Evolutionary conservation across 352 stramenopile genomes (phyloP).

Genomic region (Globisporangium recalcitrans): DNA sequence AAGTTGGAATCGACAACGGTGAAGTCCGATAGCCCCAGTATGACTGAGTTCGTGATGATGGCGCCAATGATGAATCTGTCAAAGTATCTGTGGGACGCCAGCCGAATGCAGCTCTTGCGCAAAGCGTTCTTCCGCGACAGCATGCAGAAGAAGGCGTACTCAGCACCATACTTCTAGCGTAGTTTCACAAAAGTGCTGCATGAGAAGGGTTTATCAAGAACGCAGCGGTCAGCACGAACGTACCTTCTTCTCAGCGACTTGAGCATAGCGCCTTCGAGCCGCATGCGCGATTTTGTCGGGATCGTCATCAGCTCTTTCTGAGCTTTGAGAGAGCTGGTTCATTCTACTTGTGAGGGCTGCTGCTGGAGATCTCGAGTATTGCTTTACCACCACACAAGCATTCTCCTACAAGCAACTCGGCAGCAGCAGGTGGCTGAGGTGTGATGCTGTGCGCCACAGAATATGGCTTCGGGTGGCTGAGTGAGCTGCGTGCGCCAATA

Average conservation of each 20-base stretch:
- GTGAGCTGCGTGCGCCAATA: background rate
- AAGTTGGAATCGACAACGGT: slow-evolving; percentile 55
- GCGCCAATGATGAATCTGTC: slow-evolving; percentile 83
- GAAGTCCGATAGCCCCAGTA: slow-evolving; percentile 85
- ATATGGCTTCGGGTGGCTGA: background rate
- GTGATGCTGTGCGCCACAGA: background rate
- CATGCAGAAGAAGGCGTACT: slow-evolving; percentile 37
- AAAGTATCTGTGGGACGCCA: slow-evolving; percentile 63
- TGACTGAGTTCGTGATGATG: slow-evolving; percentile 84
- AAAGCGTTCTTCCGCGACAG: slow-evolving; percentile 45
- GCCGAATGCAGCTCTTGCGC: slow-evolving; percentile 38
- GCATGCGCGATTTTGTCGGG: slow-evolving; percentile 6
- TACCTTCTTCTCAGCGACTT: slow-evolving; percentile 16
- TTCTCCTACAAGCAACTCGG: slow-evolving; percentile 4
- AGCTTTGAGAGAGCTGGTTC: slow-evolving; percentile 1
- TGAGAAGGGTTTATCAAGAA: background rate
- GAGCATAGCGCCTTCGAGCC: slow-evolving; percentile 4
- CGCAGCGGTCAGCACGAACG: background rate
- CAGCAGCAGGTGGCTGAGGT: background rate
- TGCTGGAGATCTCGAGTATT: background rate
- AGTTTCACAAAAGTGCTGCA: background rate
- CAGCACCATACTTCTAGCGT: slow-evolving; percentile 36
- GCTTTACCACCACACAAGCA: slow-evolving; percentile 5
- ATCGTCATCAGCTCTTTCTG: slow-evolving; percentile 9
- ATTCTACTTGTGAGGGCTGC: slow-evolving; percentile 4